Conservation (phyloP, 768 basidiomycete species). For the Galerina sulciceps region DNA sequence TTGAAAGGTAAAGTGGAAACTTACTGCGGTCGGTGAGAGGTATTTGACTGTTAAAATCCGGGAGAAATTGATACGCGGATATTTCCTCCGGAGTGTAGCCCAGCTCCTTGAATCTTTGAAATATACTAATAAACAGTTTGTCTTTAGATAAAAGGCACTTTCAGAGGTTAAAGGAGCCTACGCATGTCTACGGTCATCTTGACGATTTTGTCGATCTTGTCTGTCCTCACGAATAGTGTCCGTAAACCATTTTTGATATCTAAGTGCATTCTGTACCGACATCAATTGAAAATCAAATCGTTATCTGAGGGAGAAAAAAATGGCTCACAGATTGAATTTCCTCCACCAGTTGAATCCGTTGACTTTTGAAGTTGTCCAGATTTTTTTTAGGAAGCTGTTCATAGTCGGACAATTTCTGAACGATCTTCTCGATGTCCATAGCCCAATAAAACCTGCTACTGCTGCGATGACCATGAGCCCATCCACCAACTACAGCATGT, state of each 20-base stretch:
- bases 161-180: background rate
- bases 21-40: background rate
- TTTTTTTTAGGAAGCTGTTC: background rate
- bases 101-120: background rate
- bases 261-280: background rate
- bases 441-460: constrained; percentile 34
- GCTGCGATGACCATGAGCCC: constrained; percentile 27
- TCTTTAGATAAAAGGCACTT: background rate
- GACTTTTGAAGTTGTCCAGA: background rate
- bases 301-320: background rate
- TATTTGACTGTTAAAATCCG: background rate
- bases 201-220: background rate
- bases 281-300: background rate
- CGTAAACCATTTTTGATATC: background rate
- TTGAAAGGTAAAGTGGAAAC: too few species aligned
- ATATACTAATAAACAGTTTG: background rate
- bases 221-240: background rate
- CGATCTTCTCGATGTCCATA: constrained; percentile 29
- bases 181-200: background rate
- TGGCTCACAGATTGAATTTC: background rate
- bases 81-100: background rate
- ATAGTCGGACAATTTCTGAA: constrained; percentile 5
- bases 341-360: background rate
- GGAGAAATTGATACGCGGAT: background rate
- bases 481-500: constrained; percentile 27